Base-by-base conservation (phyloP, 140 eudicot genomes). In the Ambrosia hybrid region DNA sequence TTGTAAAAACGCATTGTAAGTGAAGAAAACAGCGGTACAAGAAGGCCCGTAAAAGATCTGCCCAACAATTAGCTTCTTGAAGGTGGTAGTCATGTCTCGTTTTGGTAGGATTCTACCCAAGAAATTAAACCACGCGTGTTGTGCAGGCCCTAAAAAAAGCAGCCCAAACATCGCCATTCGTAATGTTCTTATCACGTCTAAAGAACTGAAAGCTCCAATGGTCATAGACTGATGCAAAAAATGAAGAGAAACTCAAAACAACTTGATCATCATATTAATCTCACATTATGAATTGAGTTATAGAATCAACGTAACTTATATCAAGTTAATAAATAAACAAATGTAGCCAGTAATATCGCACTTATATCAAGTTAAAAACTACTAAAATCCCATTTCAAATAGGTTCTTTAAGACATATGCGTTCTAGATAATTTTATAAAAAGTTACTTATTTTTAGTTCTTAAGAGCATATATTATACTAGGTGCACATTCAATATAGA, bases 1-100 rank as follows among this genome's bases (percentile, higher is more conserved):
- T 90, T 84, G 91, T 38, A 90, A 77, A 56, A 81, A 85, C 3
- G 97, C 97, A 63, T 90, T 90, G 81, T 73, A 87, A 15, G 88
- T 79, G 88, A 85, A 90, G 82, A 90, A 90, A 73, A 73, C 60
- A 21, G 85, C 83, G 34, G 81, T 85, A 34, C 86, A 77, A 15
- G 78, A 26, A 33, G 97, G 97, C 63, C 95, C 97, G 61, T 81
- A 88, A 43, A 76, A 17, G 49, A 82, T 76, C 78, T 90, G 97
- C 8, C 97, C 97, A 37, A 76, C 65, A 4, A 73, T 55, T 16
- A 87, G 80, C 79, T 90, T 90, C 87, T 87, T 87, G 57, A 90
- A 80, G 38, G 97, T 87, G 70, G 86, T 83, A 21, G 79, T 36
- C 71, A 83, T 53, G 73, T 90, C 92, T 58, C 90, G 81, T 71